Percentiles rank a stretch among this genome's conserved stretches.
Conservation (phyloP, 192 early-diverging fungal species). For the Coemansia sp. region DNA sequence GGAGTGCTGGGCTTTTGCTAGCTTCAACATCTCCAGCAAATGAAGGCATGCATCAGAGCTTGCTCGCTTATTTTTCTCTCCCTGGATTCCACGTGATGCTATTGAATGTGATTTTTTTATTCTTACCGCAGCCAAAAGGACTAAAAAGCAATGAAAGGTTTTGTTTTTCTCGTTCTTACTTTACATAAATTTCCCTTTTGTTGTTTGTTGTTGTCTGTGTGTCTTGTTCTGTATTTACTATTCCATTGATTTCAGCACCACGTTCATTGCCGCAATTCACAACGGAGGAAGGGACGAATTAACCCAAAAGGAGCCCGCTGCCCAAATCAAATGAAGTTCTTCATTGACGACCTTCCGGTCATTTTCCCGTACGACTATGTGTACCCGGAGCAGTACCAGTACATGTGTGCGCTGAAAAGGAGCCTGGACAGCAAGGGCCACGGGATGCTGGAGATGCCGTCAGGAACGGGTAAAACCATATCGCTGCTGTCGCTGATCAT, state of each 20-base stretch:
- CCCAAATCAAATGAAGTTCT: constrained; percentile 34
- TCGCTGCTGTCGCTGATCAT: constrained; percentile 94
- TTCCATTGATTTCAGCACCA: not conserved
- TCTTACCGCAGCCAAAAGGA: not conserved
- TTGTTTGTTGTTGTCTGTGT: too few species aligned
- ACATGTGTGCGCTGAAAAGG: constrained; percentile 95
- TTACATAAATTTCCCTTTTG: too few species aligned
- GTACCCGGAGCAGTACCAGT: constrained; percentile 98
- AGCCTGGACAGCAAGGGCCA: constrained; percentile 94
- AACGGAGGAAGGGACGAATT: too few species aligned
- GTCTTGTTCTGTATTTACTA: not conserved
- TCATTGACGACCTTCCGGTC: constrained; percentile 73
- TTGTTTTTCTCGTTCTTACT: not conserved
- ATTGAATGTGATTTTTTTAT: not conserved
- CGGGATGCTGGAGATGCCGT: constrained; percentile 98
- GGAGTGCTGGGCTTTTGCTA: too few species aligned
- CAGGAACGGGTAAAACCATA: constrained; percentile 98
- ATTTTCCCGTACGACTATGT: constrained; percentile 99
- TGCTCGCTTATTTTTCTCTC: not conserved
- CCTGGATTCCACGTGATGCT: not conserved
- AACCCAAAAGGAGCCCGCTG: too few species aligned
- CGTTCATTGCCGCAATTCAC: not conserved
- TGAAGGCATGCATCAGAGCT: not conserved
- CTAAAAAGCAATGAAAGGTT: not conserved
- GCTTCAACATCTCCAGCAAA: not conserved